These are phyloP conservation scores for Monosporascus sp. DNA, from an alignment of 2,329 filamentous ascomycete genomes.

Conservation along the genomic window DNA sequence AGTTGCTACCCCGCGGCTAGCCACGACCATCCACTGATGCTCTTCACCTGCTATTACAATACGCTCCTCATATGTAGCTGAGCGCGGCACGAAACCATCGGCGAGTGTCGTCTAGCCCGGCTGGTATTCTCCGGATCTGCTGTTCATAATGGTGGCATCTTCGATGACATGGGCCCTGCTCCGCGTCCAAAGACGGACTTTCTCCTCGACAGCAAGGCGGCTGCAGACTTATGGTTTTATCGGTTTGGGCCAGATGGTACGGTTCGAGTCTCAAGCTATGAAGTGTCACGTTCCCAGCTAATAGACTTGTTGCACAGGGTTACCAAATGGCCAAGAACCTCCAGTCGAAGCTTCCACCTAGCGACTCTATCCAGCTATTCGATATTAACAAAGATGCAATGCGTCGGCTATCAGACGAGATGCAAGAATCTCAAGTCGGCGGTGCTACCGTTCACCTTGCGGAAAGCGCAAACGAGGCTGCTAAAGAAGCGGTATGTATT, in stretches of 20 bases:
- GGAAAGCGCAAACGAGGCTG: slow-evolving; percentile 41
- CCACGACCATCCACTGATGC: neutral
- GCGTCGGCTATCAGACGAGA: slow-evolving; percentile 43
- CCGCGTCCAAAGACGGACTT: slow-evolving; percentile 39
- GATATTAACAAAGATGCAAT: slow-evolving; percentile 51
- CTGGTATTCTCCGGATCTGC: slow-evolving; percentile 19
- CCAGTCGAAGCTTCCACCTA: slow-evolving; percentile 48
- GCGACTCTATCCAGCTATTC: slow-evolving; percentile 48
- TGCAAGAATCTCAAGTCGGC: slow-evolving; percentile 33
- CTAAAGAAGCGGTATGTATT: slow-evolving; percentile 45
- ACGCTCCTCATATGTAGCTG: neutral
- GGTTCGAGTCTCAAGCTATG: slow-evolving; percentile 13
- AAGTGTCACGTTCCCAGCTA: slow-evolving; percentile 3
- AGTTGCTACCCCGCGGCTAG: neutral
- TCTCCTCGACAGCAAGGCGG: slow-evolving; percentile 43
- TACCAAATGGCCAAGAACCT: slow-evolving; percentile 62
- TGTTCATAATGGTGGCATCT: slow-evolving; percentile 41
- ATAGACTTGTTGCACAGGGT: slow-evolving; percentile 34
- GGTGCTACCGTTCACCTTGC: slow-evolving; percentile 45
- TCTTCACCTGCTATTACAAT: neutral
- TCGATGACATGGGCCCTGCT: slow-evolving; percentile 33
- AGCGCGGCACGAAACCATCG: neutral
- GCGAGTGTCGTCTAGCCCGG: neutral
- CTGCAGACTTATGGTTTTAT: slow-evolving; percentile 55
- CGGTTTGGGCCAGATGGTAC: slow-evolving; percentile 57